Conservation (phyloP, 1,284 basidiomycete species). For the Leccinum solheimii region DNA sequence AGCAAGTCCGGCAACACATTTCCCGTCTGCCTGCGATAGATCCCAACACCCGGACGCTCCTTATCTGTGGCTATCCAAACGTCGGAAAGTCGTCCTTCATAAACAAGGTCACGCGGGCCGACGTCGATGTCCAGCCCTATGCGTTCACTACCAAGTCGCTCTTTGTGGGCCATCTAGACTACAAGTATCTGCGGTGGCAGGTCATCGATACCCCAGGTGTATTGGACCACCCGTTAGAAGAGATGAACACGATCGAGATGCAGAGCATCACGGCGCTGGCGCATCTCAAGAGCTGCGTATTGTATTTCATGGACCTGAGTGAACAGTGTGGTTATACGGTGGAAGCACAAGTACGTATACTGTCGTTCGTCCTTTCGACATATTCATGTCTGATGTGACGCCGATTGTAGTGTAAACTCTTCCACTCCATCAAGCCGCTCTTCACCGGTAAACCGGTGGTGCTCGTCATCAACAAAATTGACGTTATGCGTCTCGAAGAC, state of each 20-base stretch:
- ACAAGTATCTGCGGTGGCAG: constrained; percentile 97
- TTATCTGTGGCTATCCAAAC: constrained; percentile 97
- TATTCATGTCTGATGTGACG: background rate
- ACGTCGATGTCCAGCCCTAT: constrained; percentile 97
- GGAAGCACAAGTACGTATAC: constrained; percentile 77
- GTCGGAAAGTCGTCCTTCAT: constrained; percentile 99
- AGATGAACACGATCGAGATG: constrained; percentile 99
- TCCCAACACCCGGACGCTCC: constrained; percentile 91
- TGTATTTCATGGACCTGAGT: constrained; percentile 97
- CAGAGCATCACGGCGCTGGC: constrained; percentile 96
- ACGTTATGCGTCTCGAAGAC: constrained; percentile 84
- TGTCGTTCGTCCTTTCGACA: background rate
- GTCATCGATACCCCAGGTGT: constrained; percentile 96
- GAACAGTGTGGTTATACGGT: constrained; percentile 96
- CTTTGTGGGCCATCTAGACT: constrained; percentile 95
- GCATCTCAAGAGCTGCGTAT: constrained; percentile 85
- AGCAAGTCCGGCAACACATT: constrained; percentile 97
- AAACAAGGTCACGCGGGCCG: constrained; percentile 96
- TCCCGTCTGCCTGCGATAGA: constrained; percentile 95
- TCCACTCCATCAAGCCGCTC: constrained; percentile 96
- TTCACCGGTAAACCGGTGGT: constrained; percentile 86
- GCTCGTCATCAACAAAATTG: constrained; percentile 95
- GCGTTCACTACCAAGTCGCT: constrained; percentile 97
- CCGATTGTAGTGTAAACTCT: constrained; percentile 80
- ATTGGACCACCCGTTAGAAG: constrained; percentile 91